Evolutionary conservation across 2,329 filamentous ascomycete genomes (phyloP), one percentile per base, ranked within the genome.

Genomic region (Cordyceps cicadae): DNA sequence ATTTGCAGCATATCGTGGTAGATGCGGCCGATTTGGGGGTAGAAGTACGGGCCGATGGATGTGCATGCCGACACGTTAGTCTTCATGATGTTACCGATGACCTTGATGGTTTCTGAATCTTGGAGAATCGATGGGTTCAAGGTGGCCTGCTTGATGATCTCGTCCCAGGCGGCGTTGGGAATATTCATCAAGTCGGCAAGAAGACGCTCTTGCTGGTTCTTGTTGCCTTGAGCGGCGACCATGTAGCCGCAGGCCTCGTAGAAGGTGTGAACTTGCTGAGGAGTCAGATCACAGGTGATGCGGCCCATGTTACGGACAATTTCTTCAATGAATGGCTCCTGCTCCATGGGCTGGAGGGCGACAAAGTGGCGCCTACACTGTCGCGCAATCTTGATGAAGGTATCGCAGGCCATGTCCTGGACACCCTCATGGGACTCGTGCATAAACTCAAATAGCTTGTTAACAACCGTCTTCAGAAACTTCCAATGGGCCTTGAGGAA

Each of bases 401-500:
- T 99, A 75, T 99, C 95, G 73, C 94, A 99, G 69, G 94, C 94
- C 95, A 99, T 99, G 76, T 99, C 94, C 76, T 99, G 95, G 29
- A 99, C 94, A 79, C 91, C 94, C 79, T 99, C 94, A 70, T 99
- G 94, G 1, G 94, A 97, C 76, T 99, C 94, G 74, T 99, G 94
- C 94, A 99, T 99, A 72, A 99, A 99, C 77, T 99, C 94, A 70
- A 99, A 99, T 5, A 99, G 83, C 79, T 99, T 99, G 78, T 99
- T 99, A 70, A 99, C 94, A 19, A 99, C 94, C 2, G 94, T 99
- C 85, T 99, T 99, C 61, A 99, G 80, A 77, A 99, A 99, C 74
- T 99, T 99, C 94, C 94, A 99, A 75, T 99, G 94, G 1, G 94
- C 94, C 79, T 99, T 99, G 69, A 99, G 79, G 78, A 99, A 99